phyloP scores from a whole-genome alignment of 176 grass and related monocot species.

The Musa troglodytarum region DNA sequence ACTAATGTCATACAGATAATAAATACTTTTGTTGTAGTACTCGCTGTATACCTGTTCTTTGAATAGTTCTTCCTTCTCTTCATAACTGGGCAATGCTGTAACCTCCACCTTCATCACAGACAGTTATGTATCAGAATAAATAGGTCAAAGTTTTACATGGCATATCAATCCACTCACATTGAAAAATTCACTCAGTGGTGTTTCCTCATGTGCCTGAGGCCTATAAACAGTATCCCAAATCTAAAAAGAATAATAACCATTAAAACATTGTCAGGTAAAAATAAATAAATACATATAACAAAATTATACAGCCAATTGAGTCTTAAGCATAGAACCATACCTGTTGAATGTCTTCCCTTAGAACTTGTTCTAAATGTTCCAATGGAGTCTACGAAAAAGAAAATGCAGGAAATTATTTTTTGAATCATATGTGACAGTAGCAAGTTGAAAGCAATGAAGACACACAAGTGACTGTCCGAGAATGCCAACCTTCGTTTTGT shows the following conservation, averaged over 20 bases:
- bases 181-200: conserved; percentile 69
- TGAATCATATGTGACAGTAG: conserved; percentile 2
- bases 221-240: conserved; percentile 75
- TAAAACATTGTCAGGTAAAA: neutral
- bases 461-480: neutral
- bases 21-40: neutral
- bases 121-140: neutral
- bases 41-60: conserved; percentile 40
- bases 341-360: conserved; percentile 77
- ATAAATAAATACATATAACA: neutral
- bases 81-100: conserved; percentile 67
- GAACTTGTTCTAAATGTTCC: conserved; percentile 45
- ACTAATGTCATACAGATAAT: neutral
- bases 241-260: conserved; percentile 25
- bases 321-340: conserved; percentile 13
- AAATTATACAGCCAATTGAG: conserved; percentile 6
- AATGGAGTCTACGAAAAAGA: conserved; percentile 47
- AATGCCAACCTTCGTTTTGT: neutral
- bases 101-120: conserved; percentile 55
- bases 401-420: conserved; percentile 6
- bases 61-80: conserved; percentile 78
- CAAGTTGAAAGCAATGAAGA: neutral
- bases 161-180: conserved; percentile 37
- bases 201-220: conserved; percentile 63
- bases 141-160: neutral